Base-by-base conservation (phyloP, 805 yeast genomes). In the Saccharomycopsis sp. region DNA sequence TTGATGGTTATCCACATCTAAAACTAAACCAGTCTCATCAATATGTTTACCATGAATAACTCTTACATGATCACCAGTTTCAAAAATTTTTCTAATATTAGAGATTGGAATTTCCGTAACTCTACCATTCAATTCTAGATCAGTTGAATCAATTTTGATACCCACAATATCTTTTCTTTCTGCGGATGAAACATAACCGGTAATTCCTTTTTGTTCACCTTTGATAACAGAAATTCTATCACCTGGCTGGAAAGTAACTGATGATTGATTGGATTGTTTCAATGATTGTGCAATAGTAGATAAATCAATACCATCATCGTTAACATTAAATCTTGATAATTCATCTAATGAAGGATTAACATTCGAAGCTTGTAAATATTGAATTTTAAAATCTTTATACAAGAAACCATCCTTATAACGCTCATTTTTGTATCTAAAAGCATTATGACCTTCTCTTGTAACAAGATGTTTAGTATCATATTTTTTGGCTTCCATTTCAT, bases 11-110 rank as follows among this genome's bases (percentile, higher is more conserved):
- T 74, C 72, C 19, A 85, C 74, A 50, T 76, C 71, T 31, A 92
- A 87, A 37, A 92, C 95, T 63, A 92, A 70, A 63, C 98, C 98
- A 27, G 96, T 86, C 55, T 88, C 96, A 54, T 89, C 96, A 39
- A 76, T 68, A 59, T 85, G 94, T 54, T 83, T 86, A 56, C 98
- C 98, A 55, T 79, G 84, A 29, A 83, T 72, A 25, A 89, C 92
- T 43, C 94, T 79, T 18, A 92, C 95, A 58, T 92, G 96, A 59
- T 89, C 97, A 69, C 98, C 98, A 31, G 85, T 76, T 39, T 71
- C 62, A 60, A 89, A 89, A 40, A 83, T 76, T 58, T 92, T 92
- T 56, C 96, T 75, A 54, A 92, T 67, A 47, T 85, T 79, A 33
- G 73, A 70, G 3, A 80, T 72, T 26, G 96, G 96, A 37, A 88